Percentiles rank a stretch among this genome's conserved stretches.
Conservation (phyloP, 306 rosid genomes). For the Bauhinia variegata region DNA sequence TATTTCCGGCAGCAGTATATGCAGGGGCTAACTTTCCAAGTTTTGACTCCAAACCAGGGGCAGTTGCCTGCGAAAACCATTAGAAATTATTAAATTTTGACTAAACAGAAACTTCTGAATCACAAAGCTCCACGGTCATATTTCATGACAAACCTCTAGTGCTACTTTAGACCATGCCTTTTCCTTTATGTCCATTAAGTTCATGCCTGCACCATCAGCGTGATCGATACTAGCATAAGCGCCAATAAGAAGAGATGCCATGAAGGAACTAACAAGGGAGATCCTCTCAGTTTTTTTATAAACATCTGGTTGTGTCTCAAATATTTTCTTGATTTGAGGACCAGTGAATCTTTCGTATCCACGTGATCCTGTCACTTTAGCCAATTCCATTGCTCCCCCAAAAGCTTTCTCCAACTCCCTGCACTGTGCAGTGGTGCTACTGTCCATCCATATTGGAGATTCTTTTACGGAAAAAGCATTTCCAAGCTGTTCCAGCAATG, state of each 20-base stretch:
- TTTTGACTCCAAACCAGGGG: constrained; percentile 80
- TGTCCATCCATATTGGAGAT: constrained; percentile 96
- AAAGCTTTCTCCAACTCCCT: constrained; percentile 78
- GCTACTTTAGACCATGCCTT: constrained; percentile 70
- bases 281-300: constrained; percentile 85
- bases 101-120: constrained; percentile 20
- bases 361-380: constrained; percentile 82
- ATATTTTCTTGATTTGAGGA: constrained; percentile 85
- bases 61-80: constrained; percentile 68
- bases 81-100: constrained; percentile 20
- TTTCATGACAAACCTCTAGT: constrained; percentile 62
- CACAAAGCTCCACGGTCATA: background rate
- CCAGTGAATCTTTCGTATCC: constrained; percentile 87
- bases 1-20: constrained; percentile 76
- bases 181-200: constrained; percentile 82
- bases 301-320: constrained; percentile 58
- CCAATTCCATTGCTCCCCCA: constrained; percentile 87
- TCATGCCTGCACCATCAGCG: constrained; percentile 94
- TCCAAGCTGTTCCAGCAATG: constrained; percentile 63
- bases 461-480: constrained; percentile 67
- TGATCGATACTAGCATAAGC: constrained; percentile 82
- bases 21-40: constrained; percentile 89
- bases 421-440: constrained; percentile 85
- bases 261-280: constrained; percentile 91
- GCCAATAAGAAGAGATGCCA: constrained; percentile 85